Evolutionary conservation across 2,329 filamentous ascomycete species (phyloP).

Genomic region (Sporothrix globosa): DNA sequence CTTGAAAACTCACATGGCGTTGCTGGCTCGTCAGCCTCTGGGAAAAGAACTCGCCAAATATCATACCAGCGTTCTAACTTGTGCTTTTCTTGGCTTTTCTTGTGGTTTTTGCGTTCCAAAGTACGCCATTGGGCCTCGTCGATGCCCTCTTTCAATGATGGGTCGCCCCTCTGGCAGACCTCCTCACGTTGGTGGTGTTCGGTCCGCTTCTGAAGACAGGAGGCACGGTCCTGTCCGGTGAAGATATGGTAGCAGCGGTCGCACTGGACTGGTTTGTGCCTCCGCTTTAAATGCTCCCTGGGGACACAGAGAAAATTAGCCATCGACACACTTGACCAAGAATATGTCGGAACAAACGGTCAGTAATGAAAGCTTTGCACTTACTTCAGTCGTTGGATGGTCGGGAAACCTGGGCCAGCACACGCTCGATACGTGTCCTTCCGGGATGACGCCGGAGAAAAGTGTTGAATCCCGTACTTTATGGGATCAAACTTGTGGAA

Average conservation of each 20-base stretch:
- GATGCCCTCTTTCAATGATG: constrained; percentile 39
- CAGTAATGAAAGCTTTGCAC: not conserved
- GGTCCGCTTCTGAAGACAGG: constrained; percentile 35
- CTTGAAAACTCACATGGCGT: constrained; percentile 38
- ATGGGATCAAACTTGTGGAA: constrained; percentile 40
- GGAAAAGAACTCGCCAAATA: constrained; percentile 41
- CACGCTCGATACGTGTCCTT: constrained; percentile 39
- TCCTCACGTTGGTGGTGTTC: constrained; percentile 37
- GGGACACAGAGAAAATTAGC: not conserved
- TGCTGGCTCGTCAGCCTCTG: constrained; percentile 34
- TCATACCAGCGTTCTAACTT: constrained; percentile 41
- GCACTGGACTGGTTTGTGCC: constrained; percentile 40
- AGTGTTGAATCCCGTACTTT: constrained; percentile 40
- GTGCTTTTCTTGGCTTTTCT: constrained; percentile 40
- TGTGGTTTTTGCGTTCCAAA: constrained; percentile 40
- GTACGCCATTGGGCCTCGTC: constrained; percentile 39
- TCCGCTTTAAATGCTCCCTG: constrained; percentile 41
- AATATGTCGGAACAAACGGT: not conserved
- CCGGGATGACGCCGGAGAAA: constrained; percentile 25
- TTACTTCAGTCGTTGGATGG: constrained; percentile 40
- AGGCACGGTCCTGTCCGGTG: constrained; percentile 31
- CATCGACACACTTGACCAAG: not conserved
- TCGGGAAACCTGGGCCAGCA: constrained; percentile 41
- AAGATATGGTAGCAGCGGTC: constrained; percentile 40
- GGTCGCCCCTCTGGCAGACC: constrained; percentile 37